Base-by-base conservation (phyloP, 1,284 basidiomycete genomes). In the Vanrija sp. region DNA sequence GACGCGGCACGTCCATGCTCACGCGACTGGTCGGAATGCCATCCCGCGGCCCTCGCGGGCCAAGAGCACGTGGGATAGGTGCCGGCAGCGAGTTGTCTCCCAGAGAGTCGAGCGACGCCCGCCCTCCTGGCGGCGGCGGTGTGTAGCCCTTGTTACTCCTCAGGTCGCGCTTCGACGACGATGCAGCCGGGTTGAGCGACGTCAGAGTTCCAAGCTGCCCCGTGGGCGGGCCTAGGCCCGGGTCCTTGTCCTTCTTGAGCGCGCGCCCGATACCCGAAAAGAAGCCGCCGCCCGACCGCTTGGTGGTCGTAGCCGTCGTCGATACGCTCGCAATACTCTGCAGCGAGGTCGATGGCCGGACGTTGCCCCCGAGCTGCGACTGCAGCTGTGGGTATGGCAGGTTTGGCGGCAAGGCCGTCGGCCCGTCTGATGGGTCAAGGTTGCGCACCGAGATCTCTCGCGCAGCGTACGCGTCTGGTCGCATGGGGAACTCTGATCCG, bases 351-450 rank as follows among this genome's bases (percentile, higher is more conserved):
- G 51, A 54, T 4, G 38, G 24, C 53, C 55, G 54, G 45, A 59
- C 45, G 23, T 23, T 24, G 38, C 39, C 18, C 20, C 38, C 9
- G 16, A 47, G 44, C 23, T 61, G 55, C 10, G 59, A 61, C 55
- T 72, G 68, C 18, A 87, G 75, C 22, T 82, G 80, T 3, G 85
- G 85, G 67, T 92, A 94, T 1, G 90, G 90, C 25, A 94, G 79
- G 25, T 77, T 73, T 0, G 83, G 72, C 1, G 88, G 85, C 20
- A 74, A 57, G 0, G 68, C 62, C 3, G 64, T 65, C 4, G 75
- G 69, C 25, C 65, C 68, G 47, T 74, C 69, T 12, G 53, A 31
- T 3, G 71, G 68, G 45, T 74, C 72, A 14, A 72, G 60, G 3
- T 65, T 58, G 7, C 71, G 67, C 16, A 67, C 60, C 0, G 66